These are phyloP conservation scores for Aurifilum marmelostoma DNA, from an alignment of 2,329 filamentous ascomycete genomes.

Conservation along the genomic window DNA sequence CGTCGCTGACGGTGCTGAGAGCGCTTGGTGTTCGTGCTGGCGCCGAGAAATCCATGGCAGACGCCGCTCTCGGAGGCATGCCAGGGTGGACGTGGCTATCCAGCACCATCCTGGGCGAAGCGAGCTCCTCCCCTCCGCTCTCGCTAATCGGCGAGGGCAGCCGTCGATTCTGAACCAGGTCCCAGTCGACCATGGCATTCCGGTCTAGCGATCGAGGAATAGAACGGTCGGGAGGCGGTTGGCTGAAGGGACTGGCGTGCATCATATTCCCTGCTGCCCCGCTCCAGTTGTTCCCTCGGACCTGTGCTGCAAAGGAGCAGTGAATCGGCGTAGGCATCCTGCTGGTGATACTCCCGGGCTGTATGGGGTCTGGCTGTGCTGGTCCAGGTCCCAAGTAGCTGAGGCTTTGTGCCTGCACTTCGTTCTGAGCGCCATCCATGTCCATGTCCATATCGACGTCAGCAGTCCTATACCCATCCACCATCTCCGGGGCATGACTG, in stretches of 20 bases:
- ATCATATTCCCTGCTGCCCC: slow-evolving; percentile 40
- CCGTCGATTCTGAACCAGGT: slow-evolving; percentile 54
- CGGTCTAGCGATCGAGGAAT: slow-evolving; percentile 54
- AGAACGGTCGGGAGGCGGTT: slow-evolving; percentile 46
- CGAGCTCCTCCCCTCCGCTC: slow-evolving; percentile 50
- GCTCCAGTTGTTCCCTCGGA: slow-evolving; percentile 56
- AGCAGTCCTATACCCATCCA: slow-evolving; percentile 37
- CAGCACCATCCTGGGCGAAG: slow-evolving; percentile 46
- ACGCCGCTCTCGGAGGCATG: slow-evolving; percentile 41
- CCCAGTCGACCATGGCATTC: slow-evolving; percentile 50
- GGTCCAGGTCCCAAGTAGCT: slow-evolving; percentile 37
- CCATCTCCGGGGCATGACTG: slow-evolving; percentile 30
- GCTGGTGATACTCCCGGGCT: slow-evolving; percentile 41
- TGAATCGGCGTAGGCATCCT: slow-evolving; percentile 65
- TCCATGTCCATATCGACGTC: slow-evolving; percentile 54
- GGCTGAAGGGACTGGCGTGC: slow-evolving; percentile 42
- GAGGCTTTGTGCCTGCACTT: slow-evolving; percentile 21
- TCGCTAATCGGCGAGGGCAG: slow-evolving; percentile 65
- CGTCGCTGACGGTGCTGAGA: slow-evolving; percentile 35
- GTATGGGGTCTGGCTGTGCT: slow-evolving; percentile 38
- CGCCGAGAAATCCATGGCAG: slow-evolving; percentile 39
- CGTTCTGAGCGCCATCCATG: slow-evolving; percentile 42
- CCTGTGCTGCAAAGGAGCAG: slow-evolving; percentile 58
- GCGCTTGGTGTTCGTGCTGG: slow-evolving; percentile 20
- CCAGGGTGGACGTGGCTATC: slow-evolving; percentile 42